Base-by-base conservation (phyloP, 805 yeast species). In the Candida peoriensis region DNA sequence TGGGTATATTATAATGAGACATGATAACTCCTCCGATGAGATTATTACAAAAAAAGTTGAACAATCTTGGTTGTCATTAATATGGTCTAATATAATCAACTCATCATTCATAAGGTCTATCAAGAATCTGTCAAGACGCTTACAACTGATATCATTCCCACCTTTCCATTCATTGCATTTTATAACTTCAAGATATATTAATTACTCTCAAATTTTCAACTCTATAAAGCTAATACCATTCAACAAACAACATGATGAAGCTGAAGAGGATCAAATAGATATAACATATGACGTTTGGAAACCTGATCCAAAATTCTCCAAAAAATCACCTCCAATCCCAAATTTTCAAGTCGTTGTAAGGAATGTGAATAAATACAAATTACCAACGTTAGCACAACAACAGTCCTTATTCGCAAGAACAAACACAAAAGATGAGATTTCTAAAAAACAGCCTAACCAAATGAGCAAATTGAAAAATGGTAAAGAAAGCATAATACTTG, bases 251-350 rank as follows among this genome's bases (percentile, higher is more conserved):
- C 48, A 50, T 6, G 41, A 49, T 32, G 38, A 44, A 9, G 20
- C 18, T 8, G 12, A 23, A 2, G 28, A 16, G 15, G 28, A 25
- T 5, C 33, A 30, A 18, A 27, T 36, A 2, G 19, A 32, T 8
- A 39, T 43, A 11, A 63, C 73, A 0, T 88, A 66, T 47, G 68
- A 81, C 48, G 83, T 85, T 3, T 89, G 96, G 96, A 87, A 84
- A 54, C 97, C 97, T 2, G 63, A 69, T 2, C 69, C 83, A 0
- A 58, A 64, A 3, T 89, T 83, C 61, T 78, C 78, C 39, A 87
- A 87, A 47, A 77, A 75, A 22, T 48, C 52, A 16, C 94, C 95
- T 1, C 77, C 81, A 0, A 30, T 50, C 3, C 95, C 96, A 2
- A 89, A 89, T 54, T 89, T 74, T 53, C 86, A 80, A 46, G 58